Percentiles rank a stretch among this genome's conserved stretches.
Evolutionary conservation across 495 filamentous ascomycete species (phyloP).

Genomic region (Penicillium maclennaniae): DNA sequence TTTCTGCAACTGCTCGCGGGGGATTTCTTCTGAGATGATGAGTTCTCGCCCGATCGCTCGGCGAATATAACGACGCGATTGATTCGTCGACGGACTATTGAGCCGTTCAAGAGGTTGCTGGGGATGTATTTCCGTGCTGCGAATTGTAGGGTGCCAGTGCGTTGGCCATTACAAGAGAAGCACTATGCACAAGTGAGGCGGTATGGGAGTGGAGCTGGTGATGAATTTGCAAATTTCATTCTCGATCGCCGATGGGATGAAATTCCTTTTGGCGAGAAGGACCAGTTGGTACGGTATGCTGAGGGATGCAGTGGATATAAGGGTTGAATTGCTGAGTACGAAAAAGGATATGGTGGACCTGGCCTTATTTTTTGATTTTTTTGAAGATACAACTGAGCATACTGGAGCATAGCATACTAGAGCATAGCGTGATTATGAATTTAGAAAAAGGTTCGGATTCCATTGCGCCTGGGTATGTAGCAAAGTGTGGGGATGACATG

Average conservation of each 20-base stretch:
- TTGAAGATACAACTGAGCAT: neutral
- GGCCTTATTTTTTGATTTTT: neutral
- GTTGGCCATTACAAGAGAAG: conserved; percentile 28
- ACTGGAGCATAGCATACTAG: neutral
- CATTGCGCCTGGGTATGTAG: conserved; percentile 18
- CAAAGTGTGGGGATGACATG: neutral
- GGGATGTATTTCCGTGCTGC: conserved; percentile 24
- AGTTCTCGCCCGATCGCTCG: conserved; percentile 8
- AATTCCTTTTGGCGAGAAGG: conserved; percentile 14
- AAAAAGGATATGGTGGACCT: neutral
- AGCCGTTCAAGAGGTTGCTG: conserved; percentile 32
- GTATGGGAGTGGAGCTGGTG: conserved; percentile 22
- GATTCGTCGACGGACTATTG: conserved; percentile 33
- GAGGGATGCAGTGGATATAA: neutral
- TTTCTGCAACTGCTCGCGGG: conserved; percentile 36
- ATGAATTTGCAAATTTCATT: conserved; percentile 36
- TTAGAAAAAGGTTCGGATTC: neutral
- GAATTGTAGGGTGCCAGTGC: conserved; percentile 28
- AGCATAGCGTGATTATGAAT: neutral
- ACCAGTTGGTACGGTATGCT: conserved; percentile 23
- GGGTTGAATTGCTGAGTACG: neutral
- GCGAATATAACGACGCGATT: conserved; percentile 17
- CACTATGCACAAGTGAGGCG: conserved; percentile 29
- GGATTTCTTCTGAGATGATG: conserved; percentile 36
- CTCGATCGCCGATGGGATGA: conserved; percentile 33